Evolutionary conservation across 441 rosid species (phyloP).

Genomic region (Bocquillonia castaneifolia): DNA sequence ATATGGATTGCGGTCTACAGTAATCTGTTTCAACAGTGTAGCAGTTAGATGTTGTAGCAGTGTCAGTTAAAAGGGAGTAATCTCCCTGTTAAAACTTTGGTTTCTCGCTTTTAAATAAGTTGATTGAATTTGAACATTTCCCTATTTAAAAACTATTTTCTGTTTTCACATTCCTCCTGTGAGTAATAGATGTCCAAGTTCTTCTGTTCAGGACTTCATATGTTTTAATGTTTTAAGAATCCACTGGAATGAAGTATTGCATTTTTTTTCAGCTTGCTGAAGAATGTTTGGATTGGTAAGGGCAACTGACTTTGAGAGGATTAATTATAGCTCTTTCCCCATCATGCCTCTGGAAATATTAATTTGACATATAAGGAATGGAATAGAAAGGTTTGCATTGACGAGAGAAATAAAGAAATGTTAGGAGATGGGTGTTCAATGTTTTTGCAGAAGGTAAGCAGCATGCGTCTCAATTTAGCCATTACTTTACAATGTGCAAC

Average conservation of each 20-base stretch:
- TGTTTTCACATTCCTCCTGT: slow-evolving; percentile 2
- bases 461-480: too few species aligned
- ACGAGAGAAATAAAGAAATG: too few species aligned
- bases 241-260: neutral
- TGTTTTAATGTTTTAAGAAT: neutral
- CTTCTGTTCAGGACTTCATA: neutral
- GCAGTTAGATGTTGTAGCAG: slow-evolving; percentile 18
- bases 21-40: slow-evolving; percentile 19
- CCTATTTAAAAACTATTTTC: neutral
- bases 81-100: slow-evolving; percentile 7
- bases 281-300: too few species aligned
- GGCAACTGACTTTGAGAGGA: too few species aligned
- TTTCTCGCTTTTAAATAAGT: slow-evolving; percentile 20
- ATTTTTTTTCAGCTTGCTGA: neutral
- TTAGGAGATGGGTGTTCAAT: too few species aligned
- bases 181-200: slow-evolving; percentile 3
- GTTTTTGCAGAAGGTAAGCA: too few species aligned
- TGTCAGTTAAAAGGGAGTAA: slow-evolving; percentile 11
- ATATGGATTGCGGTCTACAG: neutral
- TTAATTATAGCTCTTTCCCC: too few species aligned
- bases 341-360: too few species aligned
- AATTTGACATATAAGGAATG: too few species aligned
- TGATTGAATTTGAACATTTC: slow-evolving; percentile 5
- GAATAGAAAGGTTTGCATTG: too few species aligned
- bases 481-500: neutral